Evolutionary conservation across 371 early-diverging fungal genomes (phyloP), one percentile per base, ranked within the genome.

Genomic region (Lichtheimia corymbifera): DNA sequence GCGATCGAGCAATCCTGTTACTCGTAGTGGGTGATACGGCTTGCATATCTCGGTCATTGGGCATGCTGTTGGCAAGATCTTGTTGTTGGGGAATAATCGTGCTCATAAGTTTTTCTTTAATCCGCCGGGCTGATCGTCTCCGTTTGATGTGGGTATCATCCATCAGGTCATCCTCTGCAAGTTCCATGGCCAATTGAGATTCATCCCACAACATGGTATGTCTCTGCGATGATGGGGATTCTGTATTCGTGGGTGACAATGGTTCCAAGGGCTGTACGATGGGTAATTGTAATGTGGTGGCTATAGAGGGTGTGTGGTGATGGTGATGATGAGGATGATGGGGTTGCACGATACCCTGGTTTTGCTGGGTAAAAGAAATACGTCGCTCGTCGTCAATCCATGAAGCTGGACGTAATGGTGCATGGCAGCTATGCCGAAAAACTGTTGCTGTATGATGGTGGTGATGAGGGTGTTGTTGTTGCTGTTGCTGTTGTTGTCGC

Each of bases 1-100:
- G 43, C 15, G 63, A 62, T 50, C 63, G 55, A 56, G 63, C 57
- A 62, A 62, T 47, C 57, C 57, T 24, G 56, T 54, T 62, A 55
- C 62, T 28, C 17, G 35, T 55, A 1, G 35, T 55, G 15, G 35
- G 20, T 28, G n/a, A 15, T 27, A 15, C n/a, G n/a, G 18, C 41
- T n/a, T 40, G 20, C 14, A 15, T 18, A 25, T 55, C 41, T n/a
- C 14, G 22, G 15, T 40, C 25, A 22, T 28, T 43, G 18, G 44
- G 28, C 40, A 40, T 40, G 20, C 22, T 22, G 51, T 52, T 17
- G 35, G 35, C 35, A 35, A 35, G 35, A 63, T 50, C n/a, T 35
- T 35, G 43, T 52, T 58, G 35, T 51, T 47, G n/a, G 40, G 54
- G 50, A 5, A 40, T 50, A 35, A 50, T 50, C 13, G 53, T 44